These are phyloP conservation scores for Pleurotus ostreatus DNA, from an alignment of 768 basidiomycete species.

Conservation along the genomic window DNA sequence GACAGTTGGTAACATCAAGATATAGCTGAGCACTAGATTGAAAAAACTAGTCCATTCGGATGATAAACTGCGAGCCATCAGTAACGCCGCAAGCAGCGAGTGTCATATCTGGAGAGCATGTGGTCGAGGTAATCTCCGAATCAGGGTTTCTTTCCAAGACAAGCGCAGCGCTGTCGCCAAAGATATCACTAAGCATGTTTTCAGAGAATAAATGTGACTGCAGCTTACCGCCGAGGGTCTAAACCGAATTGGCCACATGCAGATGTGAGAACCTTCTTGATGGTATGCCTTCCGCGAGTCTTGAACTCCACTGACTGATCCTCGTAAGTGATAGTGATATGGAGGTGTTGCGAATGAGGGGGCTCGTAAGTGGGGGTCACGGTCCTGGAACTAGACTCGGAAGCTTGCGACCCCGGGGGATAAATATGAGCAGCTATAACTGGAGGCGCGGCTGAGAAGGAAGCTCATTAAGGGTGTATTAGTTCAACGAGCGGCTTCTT, in stretches of 20 bases:
- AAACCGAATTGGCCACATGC: conserved; percentile 36
- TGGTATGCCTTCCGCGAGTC: conserved; percentile 36
- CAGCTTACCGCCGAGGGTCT: conserved; percentile 23
- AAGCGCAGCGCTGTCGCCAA: not conserved
- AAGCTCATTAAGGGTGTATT: not conserved
- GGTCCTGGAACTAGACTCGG: not conserved
- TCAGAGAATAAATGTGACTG: not conserved
- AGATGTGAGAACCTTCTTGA: conserved; percentile 35
- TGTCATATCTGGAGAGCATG: not conserved
- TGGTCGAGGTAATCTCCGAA: not conserved
- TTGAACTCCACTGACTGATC: conserved; percentile 31
- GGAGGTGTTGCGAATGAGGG: conserved; percentile 22
- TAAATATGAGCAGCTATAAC: not conserved
- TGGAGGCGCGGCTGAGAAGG: not conserved
- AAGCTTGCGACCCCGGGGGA: not conserved
- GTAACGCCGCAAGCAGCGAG: not conserved
- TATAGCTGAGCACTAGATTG: too few relatives aligned
- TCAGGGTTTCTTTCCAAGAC: not conserved
- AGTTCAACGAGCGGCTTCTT: not conserved
- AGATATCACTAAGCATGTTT: not conserved
- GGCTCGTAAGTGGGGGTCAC: not conserved
- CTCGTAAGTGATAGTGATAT: conserved; percentile 22
- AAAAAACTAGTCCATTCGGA: not conserved
- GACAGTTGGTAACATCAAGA: too few relatives aligned
- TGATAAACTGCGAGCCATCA: not conserved